phyloP scores from a whole-genome alignment of 2,329 filamentous ascomycete species.

The Harringtonia aguacate region DNA sequence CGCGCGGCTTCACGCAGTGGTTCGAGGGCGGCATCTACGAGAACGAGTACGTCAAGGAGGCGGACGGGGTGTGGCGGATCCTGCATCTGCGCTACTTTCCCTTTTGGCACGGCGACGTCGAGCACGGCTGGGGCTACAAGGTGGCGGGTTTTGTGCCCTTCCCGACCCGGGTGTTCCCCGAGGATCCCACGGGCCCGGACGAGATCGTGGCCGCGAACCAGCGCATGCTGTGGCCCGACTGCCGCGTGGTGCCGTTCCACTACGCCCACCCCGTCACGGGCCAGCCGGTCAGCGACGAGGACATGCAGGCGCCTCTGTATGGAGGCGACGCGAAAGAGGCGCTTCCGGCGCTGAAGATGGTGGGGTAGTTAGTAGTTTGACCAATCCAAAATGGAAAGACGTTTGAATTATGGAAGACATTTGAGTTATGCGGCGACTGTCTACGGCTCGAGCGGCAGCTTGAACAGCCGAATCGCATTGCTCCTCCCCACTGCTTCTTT shows the following conservation, averaged over 20 bases:
- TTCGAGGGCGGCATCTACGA: slow-evolving; percentile 49
- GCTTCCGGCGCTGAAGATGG: slow-evolving; percentile 29
- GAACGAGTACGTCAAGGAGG: slow-evolving; percentile 47
- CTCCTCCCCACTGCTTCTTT: slow-evolving; percentile 18
- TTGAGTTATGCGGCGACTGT: too few relatives aligned
- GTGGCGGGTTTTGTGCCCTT: slow-evolving; percentile 42
- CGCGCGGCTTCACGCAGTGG: slow-evolving; percentile 43
- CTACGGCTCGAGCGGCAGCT: slow-evolving; percentile 18
- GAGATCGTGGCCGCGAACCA: slow-evolving; percentile 34
- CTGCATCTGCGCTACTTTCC: slow-evolving; percentile 44
- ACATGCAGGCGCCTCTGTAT: slow-evolving; percentile 35
- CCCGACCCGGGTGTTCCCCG: slow-evolving; percentile 34
- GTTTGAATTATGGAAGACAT: too few relatives aligned
- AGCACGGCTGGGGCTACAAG: slow-evolving; percentile 42
- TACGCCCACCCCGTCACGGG: slow-evolving; percentile 41
- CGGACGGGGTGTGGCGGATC: slow-evolving; percentile 39
- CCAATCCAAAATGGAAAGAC: too few relatives aligned
- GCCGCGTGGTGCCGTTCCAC: slow-evolving; percentile 41
- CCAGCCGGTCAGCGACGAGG: slow-evolving; percentile 29
- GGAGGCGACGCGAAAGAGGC: slow-evolving; percentile 28
- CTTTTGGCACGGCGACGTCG: slow-evolving; percentile 45
- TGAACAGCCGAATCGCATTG: slow-evolving; percentile 23
- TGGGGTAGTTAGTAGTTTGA: background rate
- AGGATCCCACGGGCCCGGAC: slow-evolving; percentile 39
- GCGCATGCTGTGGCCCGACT: slow-evolving; percentile 46